Evolutionary conservation across 768 basidiomycete genomes (phyloP).

Genomic region (Mycena metata): DNA sequence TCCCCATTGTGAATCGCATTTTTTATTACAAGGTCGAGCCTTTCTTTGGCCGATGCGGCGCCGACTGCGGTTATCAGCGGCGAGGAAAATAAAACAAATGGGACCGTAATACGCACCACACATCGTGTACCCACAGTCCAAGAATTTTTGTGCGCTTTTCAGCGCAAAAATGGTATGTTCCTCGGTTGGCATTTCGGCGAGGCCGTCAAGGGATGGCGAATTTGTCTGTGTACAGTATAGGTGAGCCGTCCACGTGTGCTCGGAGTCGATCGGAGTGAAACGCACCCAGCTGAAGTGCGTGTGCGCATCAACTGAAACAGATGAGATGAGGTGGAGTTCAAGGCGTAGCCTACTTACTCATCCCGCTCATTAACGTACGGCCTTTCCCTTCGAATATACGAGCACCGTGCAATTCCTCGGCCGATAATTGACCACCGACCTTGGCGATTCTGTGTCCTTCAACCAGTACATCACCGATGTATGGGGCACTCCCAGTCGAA

Average conservation of each 20-base stretch:
- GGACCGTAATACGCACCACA: constrained; percentile 41
- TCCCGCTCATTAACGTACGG: constrained; percentile 52
- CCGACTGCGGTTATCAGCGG: constrained; percentile 39
- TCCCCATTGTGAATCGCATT: constrained; percentile 51
- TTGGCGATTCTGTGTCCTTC: constrained; percentile 46
- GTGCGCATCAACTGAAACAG: constrained; percentile 48
- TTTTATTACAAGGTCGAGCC: constrained; percentile 50
- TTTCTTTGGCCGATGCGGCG: constrained; percentile 51
- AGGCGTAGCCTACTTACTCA: constrained; percentile 41
- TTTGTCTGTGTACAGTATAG: constrained; percentile 43
- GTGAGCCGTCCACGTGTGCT: too few relatives aligned
- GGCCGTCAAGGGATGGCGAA: constrained; percentile 46
- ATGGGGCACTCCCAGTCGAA: constrained; percentile 50
- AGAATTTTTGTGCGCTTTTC: constrained; percentile 48
- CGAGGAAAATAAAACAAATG: background rate
- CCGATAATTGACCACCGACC: constrained; percentile 43
- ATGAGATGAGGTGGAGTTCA: background rate
- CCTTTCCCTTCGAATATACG: constrained; percentile 47
- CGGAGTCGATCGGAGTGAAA: background rate
- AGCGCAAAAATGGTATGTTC: constrained; percentile 50
- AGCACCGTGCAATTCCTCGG: constrained; percentile 40
- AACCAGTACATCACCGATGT: constrained; percentile 51
- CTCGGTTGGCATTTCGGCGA: constrained; percentile 46
- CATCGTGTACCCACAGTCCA: constrained; percentile 56
- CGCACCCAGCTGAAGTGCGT: constrained; percentile 47